Evolutionary conservation across 768 basidiomycete species (phyloP).

Genomic region (Amanita thiersii): DNA sequence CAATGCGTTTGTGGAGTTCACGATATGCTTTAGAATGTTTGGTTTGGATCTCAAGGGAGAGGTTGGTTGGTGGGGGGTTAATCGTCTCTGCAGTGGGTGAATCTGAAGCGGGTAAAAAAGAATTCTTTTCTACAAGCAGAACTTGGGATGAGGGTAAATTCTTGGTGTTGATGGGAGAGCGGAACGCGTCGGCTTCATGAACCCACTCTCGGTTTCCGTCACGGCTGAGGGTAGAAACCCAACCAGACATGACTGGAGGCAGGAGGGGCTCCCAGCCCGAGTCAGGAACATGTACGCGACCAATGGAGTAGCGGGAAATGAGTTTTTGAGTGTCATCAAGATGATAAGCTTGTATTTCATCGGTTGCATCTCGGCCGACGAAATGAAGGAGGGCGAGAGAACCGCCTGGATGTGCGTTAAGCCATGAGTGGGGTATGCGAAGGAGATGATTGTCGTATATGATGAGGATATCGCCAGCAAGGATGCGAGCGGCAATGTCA

Average conservation of each 20-base stretch:
- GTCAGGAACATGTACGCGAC: conserved; percentile 52
- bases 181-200: conserved; percentile 47
- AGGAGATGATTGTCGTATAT: conserved; percentile 60
- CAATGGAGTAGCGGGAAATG: conserved; percentile 61
- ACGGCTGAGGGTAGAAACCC: conserved; percentile 44
- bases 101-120: conserved; percentile 12
- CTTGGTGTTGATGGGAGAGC: conserved; percentile 21
- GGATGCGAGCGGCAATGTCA: conserved; percentile 60
- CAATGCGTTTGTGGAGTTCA: conserved; percentile 64
- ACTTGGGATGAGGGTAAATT: conserved; percentile 40
- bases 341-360: conserved; percentile 94
- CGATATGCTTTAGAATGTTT: conserved; percentile 75
- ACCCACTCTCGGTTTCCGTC: conserved; percentile 47
- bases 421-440: conserved; percentile 66
- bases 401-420: conserved; percentile 86
- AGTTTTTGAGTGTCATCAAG: conserved; percentile 44
- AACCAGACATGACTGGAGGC: conserved; percentile 82
- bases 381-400: conserved; percentile 87
- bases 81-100: conserved; percentile 39
- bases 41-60: conserved; percentile 52
- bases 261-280: conserved; percentile 68
- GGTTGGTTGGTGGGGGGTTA: conserved; percentile 39
- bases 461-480: conserved; percentile 69
- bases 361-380: conserved; percentile 88
- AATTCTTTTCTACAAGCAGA: conserved; percentile 48